These are phyloP conservation scores for Entomortierella beljakovae DNA, from an alignment of 192 early-diverging fungal genomes.

Conservation along the genomic window DNA sequence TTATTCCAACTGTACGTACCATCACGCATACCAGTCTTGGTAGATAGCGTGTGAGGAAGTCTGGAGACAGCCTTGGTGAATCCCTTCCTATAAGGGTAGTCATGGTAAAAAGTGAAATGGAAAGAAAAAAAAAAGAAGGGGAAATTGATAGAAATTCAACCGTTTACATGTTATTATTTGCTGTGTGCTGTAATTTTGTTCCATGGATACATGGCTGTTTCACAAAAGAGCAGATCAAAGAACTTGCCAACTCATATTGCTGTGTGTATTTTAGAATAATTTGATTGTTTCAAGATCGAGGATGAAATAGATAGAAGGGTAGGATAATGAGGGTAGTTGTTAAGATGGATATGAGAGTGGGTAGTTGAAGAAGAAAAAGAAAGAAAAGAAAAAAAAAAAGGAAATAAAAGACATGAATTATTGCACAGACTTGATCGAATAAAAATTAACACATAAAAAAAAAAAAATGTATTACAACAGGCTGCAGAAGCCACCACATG, in stretches of 20 bases:
- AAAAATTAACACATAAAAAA: neutral
- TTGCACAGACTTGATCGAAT: neutral
- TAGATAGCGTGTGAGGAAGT: conserved; percentile 42
- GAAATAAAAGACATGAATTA: neutral
- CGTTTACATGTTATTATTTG: neutral
- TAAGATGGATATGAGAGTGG: neutral
- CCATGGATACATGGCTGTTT: neutral
- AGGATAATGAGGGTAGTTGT: neutral
- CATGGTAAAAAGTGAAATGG: neutral
- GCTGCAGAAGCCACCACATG: too few species aligned
- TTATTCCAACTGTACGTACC: conserved; percentile 18
- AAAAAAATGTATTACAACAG: too few species aligned
- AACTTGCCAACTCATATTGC: conserved; percentile 11
- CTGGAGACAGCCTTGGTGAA: conserved; percentile 52
- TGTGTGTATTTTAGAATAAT: too few species aligned
- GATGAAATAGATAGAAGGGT: neutral
- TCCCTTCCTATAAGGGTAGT: conserved; percentile 32
- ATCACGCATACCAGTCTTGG: conserved; percentile 52
- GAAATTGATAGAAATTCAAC: neutral
- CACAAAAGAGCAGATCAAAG: neutral
- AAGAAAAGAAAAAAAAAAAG: neutral
- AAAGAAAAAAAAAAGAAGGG: neutral
- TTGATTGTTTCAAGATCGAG: neutral
- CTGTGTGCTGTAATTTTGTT: neutral
- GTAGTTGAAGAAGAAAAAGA: neutral